Base-by-base conservation (phyloP, 345 rosid genomes). In the Gynandropsis gynandra region DNA sequence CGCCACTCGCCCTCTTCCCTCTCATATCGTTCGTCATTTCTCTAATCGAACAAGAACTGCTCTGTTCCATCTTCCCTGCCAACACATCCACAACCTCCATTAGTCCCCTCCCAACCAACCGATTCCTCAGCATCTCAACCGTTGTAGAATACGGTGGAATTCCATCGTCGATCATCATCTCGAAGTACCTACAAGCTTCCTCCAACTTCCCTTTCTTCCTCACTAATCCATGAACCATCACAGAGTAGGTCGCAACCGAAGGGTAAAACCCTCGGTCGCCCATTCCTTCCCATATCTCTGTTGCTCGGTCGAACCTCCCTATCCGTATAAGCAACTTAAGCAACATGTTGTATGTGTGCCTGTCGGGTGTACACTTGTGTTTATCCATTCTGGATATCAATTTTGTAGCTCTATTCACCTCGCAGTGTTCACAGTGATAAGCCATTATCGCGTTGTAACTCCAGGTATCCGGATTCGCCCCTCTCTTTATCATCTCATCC, bases 81-180 rank as follows among this genome's bases (percentile, higher is more conserved):
- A 86, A 76, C 52, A 83, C 75, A 66, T 86, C 88, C 1, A 83
- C 54, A 46, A 44, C 54, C 47, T 89, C 94, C 72, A 68, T 52
- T 9, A 79, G 56, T 45, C 90, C 83, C 41, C 63, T 70, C 12
- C 88, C 83, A 15, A 80, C 47, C 7, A 83, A 75, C 36, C 71
- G 56, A 45, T 83, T 81, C 71, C 86, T 75, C 85, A 89, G 50
- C 78, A 80, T 54, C 78, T 81, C 95, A 19, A 83, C 69, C 0
- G 90, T 83, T 3, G 86, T 55, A 20, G 69, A 62, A 71, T 86
- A 89, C 1, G 96, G 94, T 4, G 96, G 97, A 52, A 83, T 72
- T 29, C 96, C 88, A 47, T 83, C 96, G 50, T 89, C 96, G 37
- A 89, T 62, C 96, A 89, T 86, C 81, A 74, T 78, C 80, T 89